phyloP scores from a whole-genome alignment of 192 early-diverging fungal genomes.

The Lobosporangium transversale region DNA sequence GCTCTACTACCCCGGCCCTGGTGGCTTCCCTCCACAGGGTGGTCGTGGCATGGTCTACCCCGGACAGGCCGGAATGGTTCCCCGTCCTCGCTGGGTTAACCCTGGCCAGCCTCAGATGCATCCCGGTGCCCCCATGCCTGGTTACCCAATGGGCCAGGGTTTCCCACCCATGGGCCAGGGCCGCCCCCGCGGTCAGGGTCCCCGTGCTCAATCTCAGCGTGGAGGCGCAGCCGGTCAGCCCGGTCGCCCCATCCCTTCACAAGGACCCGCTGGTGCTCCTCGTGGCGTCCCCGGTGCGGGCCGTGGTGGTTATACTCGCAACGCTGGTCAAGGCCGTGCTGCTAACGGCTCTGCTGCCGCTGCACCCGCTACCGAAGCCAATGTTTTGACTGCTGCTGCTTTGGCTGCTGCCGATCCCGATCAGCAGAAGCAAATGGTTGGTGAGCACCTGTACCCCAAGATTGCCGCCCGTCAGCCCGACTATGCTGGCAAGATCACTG shows the following conservation, averaged over 20 bases:
- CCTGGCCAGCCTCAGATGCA: conserved; percentile 63
- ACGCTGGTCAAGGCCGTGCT: conserved; percentile 45
- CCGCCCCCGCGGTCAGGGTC: conserved; percentile 59
- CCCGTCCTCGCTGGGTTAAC: conserved; percentile 58
- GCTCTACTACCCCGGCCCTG: conserved; percentile 51
- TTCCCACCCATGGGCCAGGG: conserved; percentile 69
- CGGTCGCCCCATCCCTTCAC: conserved; percentile 49
- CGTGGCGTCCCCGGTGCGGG: conserved; percentile 47
- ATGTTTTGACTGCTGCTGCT: conserved; percentile 75
- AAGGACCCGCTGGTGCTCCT: conserved; percentile 51
- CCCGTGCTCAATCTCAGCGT: conserved; percentile 61
- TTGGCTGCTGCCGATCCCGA: conserved; percentile 84
- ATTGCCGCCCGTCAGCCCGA: conserved; percentile 77
- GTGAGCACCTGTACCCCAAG: conserved; percentile 93
- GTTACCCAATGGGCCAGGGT: conserved; percentile 55
- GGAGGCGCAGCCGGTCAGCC: conserved; percentile 57
- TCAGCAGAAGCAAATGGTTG: conserved; percentile 96
- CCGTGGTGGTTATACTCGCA: conserved; percentile 52
- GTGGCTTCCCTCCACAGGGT: conserved; percentile 53
- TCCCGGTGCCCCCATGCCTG: conserved; percentile 52
- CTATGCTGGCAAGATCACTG: conserved; percentile 96
- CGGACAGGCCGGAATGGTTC: conserved; percentile 54
- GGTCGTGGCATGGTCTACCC: conserved; percentile 57
- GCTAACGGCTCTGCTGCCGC: conserved; percentile 53
- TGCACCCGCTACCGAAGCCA: conserved; percentile 48